phyloP scores from a whole-genome alignment of 306 rosid species.

The Mucuna pruriens region DNA sequence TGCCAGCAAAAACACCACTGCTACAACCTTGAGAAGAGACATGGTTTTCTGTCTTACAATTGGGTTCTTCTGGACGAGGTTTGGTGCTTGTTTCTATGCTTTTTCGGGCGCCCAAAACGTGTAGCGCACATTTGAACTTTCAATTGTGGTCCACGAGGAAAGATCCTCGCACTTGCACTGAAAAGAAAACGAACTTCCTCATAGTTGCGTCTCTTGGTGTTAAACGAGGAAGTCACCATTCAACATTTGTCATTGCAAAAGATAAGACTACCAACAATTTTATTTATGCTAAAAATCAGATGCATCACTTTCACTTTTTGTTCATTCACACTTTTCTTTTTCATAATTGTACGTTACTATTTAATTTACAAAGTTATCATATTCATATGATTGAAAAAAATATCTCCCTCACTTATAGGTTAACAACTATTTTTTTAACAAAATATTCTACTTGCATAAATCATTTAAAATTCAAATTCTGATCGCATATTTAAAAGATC shows the following conservation, averaged over 20 bases:
- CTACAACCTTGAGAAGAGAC: slow-evolving; percentile 37
- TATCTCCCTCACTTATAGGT: too few species aligned
- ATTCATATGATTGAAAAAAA: too few species aligned
- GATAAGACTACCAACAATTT: neutral
- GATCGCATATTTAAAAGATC: too few species aligned
- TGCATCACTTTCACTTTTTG: slow-evolving; percentile 35
- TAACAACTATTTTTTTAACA: too few species aligned
- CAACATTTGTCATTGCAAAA: slow-evolving; percentile 21
- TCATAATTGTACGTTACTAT: neutral
- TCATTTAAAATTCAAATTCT: too few species aligned
- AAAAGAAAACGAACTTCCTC: neutral
- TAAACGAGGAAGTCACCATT: slow-evolving; percentile 29
- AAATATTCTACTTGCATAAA: too few species aligned
- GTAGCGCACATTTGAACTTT: slow-evolving; percentile 24
- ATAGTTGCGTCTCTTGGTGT: neutral
- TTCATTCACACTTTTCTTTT: neutral
- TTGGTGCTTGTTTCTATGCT: neutral
- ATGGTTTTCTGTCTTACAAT: slow-evolving; percentile 26
- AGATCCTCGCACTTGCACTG: slow-evolving; percentile 31
- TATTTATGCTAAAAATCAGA: neutral
- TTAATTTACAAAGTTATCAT: neutral
- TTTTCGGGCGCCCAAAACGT: neutral
- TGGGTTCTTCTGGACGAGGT: neutral
- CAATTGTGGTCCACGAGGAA: slow-evolving; percentile 33
- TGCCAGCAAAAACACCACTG: slow-evolving; percentile 29